These are phyloP conservation scores for Trichoderma gamsii DNA, from an alignment of 495 filamentous ascomycete species.

Conservation along the genomic window DNA sequence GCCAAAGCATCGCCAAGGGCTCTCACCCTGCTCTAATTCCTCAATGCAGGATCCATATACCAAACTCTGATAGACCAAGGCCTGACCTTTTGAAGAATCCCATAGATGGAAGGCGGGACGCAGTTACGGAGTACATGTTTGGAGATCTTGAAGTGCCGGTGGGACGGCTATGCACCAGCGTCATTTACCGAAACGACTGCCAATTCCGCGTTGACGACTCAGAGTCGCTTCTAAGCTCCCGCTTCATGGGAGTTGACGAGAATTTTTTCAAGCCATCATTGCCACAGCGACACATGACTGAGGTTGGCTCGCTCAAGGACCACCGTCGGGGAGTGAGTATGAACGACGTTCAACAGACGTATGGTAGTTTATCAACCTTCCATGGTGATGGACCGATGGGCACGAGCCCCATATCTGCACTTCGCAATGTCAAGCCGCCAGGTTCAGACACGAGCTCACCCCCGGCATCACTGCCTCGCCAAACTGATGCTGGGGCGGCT, in stretches of 20 bases:
- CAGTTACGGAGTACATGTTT: constrained; percentile 71
- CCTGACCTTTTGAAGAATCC: constrained; percentile 66
- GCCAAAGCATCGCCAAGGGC: constrained; percentile 59
- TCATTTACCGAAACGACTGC: constrained; percentile 79
- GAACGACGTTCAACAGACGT: constrained; percentile 70
- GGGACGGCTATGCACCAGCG: constrained; percentile 72
- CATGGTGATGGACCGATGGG: constrained; percentile 72
- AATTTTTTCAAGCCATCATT: constrained; percentile 76
- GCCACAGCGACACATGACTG: constrained; percentile 37
- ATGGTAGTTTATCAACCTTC: constrained; percentile 89
- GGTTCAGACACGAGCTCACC: constrained; percentile 58
- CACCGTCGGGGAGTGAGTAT: constrained; percentile 40
- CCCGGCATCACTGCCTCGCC: constrained; percentile 54
- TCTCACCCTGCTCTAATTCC: constrained; percentile 60
- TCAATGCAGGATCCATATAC: constrained; percentile 66
- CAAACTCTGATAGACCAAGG: constrained; percentile 46
- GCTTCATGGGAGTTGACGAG: constrained; percentile 82
- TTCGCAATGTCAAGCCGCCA: constrained; percentile 58
- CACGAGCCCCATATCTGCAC: constrained; percentile 80
- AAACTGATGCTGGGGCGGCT: constrained; percentile 29
- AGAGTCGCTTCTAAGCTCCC: constrained; percentile 86
- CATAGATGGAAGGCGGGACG: constrained; percentile 57
- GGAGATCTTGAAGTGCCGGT: constrained; percentile 77
- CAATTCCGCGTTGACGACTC: constrained; percentile 88
- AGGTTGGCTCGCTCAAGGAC: constrained; percentile 71